These are phyloP conservation scores for Cyclocybe aegerita DNA, from an alignment of 768 basidiomycete species.

Conservation along the genomic window DNA sequence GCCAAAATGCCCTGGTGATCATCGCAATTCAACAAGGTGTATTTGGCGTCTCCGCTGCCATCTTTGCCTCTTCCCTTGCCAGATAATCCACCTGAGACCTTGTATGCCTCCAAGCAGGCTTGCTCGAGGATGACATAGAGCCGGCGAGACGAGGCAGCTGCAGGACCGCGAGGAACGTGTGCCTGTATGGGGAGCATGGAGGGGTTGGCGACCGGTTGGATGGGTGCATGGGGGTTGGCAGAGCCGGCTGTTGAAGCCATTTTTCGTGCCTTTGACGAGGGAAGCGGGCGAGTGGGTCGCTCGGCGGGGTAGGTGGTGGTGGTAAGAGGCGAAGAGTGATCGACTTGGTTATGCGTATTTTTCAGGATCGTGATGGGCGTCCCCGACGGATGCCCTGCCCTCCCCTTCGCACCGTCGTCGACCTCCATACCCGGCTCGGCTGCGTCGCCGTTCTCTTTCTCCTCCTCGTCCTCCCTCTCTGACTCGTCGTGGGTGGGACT, in stretches of 20 bases:
- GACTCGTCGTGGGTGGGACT: constrained; percentile 22
- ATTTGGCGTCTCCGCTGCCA: constrained; percentile 84
- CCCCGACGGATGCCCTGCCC: constrained; percentile 4
- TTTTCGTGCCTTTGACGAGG: constrained; percentile 53
- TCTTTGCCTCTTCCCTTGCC: constrained; percentile 52
- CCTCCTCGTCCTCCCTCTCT: constrained; percentile 26
- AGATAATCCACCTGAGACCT: constrained; percentile 63
- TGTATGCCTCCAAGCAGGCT: constrained; percentile 95
- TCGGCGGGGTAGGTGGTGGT: constrained; percentile 22
- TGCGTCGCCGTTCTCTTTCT: constrained; percentile 20
- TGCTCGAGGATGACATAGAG: constrained; percentile 91
- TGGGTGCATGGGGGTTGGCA: constrained; percentile 39
- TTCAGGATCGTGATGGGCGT: constrained; percentile 24
- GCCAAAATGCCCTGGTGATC: constrained; percentile 99
- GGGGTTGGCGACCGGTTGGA: constrained; percentile 61
- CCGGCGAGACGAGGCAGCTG: constrained; percentile 56
- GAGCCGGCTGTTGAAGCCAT: constrained; percentile 34
- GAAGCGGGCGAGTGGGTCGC: constrained; percentile 67
- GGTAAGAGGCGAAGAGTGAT: constrained; percentile 20
- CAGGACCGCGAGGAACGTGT: constrained; percentile 59
- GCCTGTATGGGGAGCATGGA: constrained; percentile 83
- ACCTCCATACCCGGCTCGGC: constrained; percentile 20
- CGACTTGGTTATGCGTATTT: constrained; percentile 17
- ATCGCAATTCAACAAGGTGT: constrained; percentile 96
- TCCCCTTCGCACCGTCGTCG: constrained; percentile 15